These are phyloP conservation scores for Nigrograna mackinnonii DNA, from an alignment of 2,329 filamentous ascomycete species.

Conservation along the genomic window DNA sequence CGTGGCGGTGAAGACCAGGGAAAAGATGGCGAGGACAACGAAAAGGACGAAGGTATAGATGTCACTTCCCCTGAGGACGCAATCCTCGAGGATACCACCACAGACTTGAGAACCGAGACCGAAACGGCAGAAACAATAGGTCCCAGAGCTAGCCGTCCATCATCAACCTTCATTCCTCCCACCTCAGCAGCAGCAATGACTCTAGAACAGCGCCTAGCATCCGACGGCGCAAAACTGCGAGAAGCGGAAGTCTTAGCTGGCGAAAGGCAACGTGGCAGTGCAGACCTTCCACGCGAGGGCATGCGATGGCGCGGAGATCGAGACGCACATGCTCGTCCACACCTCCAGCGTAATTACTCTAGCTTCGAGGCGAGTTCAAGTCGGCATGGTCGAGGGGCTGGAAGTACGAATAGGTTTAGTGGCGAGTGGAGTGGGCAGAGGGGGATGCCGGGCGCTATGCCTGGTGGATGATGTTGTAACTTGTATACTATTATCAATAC, in stretches of 20 bases:
- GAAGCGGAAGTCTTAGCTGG: constrained; percentile 41
- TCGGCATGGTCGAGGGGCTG: constrained; percentile 2
- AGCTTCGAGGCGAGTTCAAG: background rate
- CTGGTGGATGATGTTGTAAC: constrained; percentile 19
- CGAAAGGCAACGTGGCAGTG: constrained; percentile 19
- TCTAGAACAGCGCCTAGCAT: constrained; percentile 37
- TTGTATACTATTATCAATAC: too few species aligned
- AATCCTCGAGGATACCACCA: background rate
- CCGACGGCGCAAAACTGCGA: constrained; percentile 39
- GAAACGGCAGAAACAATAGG: background rate
- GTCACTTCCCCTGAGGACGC: constrained; percentile 6
- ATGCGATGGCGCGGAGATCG: constrained; percentile 31
- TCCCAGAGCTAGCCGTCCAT: constrained; percentile 1
- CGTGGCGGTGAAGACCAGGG: constrained; percentile 67
- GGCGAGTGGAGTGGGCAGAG: constrained; percentile 25
- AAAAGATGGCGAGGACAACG: constrained; percentile 41
- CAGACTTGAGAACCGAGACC: constrained; percentile 1
- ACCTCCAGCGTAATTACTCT: constrained; percentile 1
- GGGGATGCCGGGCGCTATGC: constrained; percentile 37
- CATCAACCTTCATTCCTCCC: constrained; percentile 10
- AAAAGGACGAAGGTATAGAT: constrained; percentile 13
- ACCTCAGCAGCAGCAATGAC: constrained; percentile 9
- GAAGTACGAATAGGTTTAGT: constrained; percentile 16
- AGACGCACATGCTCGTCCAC: background rate
- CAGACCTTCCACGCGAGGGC: constrained; percentile 15